Evolutionary conservation across 2,329 filamentous ascomycete genomes (phyloP).

Genomic region (Cryphonectria carpinicola): DNA sequence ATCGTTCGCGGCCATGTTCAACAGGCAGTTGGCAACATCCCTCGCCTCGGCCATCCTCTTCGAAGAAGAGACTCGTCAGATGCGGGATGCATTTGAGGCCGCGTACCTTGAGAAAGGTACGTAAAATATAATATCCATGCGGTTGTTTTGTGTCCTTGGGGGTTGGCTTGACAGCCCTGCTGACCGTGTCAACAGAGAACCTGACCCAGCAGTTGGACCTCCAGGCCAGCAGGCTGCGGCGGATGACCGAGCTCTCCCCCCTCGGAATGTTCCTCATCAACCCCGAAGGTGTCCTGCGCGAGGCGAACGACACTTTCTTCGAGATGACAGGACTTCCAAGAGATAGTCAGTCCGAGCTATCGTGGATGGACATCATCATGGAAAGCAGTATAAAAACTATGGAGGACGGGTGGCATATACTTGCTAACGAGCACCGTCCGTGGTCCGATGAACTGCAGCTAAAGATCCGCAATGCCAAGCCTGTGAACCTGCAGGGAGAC

Average conservation of each 20-base stretch:
- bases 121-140: too few species aligned
- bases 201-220: constrained; percentile 41
- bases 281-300: constrained; percentile 45
- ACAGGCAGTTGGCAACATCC: constrained; percentile 60
- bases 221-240: constrained; percentile 41
- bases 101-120: constrained; percentile 38
- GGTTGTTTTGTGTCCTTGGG: too few species aligned
- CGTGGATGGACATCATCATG: constrained; percentile 46
- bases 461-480: constrained; percentile 38
- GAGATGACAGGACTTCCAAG: constrained; percentile 49
- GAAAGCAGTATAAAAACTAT: constrained; percentile 40
- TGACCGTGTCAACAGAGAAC: constrained; percentile 30
- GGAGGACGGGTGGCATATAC: constrained; percentile 43
- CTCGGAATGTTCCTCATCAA: constrained; percentile 45
- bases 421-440: constrained; percentile 40
- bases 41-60: constrained; percentile 67
- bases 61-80: constrained; percentile 65
- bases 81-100: constrained; percentile 40
- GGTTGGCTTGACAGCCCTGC: background rate
- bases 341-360: constrained; percentile 44
- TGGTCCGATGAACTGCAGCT: constrained; percentile 49
- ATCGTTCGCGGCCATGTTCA: constrained; percentile 54
- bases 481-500: constrained; percentile 41
- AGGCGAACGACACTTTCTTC: constrained; percentile 52
- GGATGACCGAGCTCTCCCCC: constrained; percentile 44